Percentiles rank a stretch among this genome's conserved stretches.
These are phyloP conservation scores for Triticum monococcum DNA, from an alignment of 176 grass and related monocot genomes.

Conservation along the genomic window DNA sequence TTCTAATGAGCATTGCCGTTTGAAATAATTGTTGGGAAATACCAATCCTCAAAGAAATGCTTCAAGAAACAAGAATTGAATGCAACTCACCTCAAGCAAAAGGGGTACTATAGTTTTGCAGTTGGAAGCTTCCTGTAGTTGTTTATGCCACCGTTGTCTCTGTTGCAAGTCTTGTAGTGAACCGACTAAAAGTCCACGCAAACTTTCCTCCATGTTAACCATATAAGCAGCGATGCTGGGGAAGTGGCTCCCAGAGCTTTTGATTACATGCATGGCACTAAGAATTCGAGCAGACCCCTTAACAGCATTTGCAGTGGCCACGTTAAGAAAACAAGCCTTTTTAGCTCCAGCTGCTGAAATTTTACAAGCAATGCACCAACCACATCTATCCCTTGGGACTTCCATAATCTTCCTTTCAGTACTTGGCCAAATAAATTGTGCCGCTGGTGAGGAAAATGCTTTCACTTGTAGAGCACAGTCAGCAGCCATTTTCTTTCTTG, in stretches of 20 bases:
- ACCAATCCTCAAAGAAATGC: conserved; percentile 29
- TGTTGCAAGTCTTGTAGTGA: conserved; percentile 57
- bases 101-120: conserved; percentile 70
- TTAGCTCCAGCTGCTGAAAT: conserved; percentile 64
- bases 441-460: conserved; percentile 75
- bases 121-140: conserved; percentile 65
- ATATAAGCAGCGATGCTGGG: conserved; percentile 71
- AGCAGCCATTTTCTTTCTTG: conserved; percentile 53
- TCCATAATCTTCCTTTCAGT: conserved; percentile 80
- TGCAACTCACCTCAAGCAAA: conserved; percentile 85
- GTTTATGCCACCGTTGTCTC: conserved; percentile 61
- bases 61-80: neutral
- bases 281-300: conserved; percentile 70
- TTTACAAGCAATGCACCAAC: conserved; percentile 94
- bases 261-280: conserved; percentile 52
- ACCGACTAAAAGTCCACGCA: conserved; percentile 72
- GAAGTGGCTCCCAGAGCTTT: conserved; percentile 62
- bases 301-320: conserved; percentile 66
- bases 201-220: conserved; percentile 91
- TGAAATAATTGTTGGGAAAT: conserved; percentile 21
- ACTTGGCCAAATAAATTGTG: conserved; percentile 90
- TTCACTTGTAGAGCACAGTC: conserved; percentile 76
- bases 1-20: conserved; percentile 10
- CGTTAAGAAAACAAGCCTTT: conserved; percentile 86
- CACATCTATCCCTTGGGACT: conserved; percentile 92